Base-by-base conservation (phyloP, 177 flowering plant genomes). In the Telopea speciosissima region DNA sequence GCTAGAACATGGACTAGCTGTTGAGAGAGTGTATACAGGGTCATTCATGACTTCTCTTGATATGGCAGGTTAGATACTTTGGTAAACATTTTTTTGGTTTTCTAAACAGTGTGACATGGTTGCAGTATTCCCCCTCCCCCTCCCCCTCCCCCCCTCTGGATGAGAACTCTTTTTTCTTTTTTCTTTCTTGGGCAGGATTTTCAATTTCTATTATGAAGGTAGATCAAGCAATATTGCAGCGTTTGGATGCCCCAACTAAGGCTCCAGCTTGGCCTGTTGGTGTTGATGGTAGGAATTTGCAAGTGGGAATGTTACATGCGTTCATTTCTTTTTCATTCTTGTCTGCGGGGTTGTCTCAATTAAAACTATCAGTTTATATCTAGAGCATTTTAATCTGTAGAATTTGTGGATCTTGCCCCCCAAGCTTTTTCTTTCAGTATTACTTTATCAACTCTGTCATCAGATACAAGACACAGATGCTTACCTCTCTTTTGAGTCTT, bases 31-130 rank as follows among this genome's bases (percentile, higher is more conserved):
- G 40, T 94, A 94, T 72, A 88, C 95, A 0, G 99, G 99, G 42
- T 94, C 97, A 49, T 94, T 92, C 75, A 89, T 94, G 97, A 92
- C 97, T 26, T 92, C 99, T 66, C 93, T 94, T 72, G 97, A 94
- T 74, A 94, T 94, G 99, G 90, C 93, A 82, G 99, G 99, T 94
- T 73, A 45, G 84, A 79, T 66, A 12, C 49, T 61, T 25, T 52
- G 26, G 36, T 24, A n/a, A 25, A 44, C 21, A 4, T 52, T 68
- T 66, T 61, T 49, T 61, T 49, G 33, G 45, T 52, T 25, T 28
- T 14, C 40, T 25, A 21, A 44, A 23, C 14, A 40, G 8, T 36
- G 40, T 36, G 3, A 36, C 8, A 36, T 36, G 59, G 28, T 61
- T 59, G 54, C n/a, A 63, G 25, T 36, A n/a, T 68, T 6, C 40